Conservation (phyloP, 2,329 filamentous ascomycete species). For the Leptographium flavum region DNA sequence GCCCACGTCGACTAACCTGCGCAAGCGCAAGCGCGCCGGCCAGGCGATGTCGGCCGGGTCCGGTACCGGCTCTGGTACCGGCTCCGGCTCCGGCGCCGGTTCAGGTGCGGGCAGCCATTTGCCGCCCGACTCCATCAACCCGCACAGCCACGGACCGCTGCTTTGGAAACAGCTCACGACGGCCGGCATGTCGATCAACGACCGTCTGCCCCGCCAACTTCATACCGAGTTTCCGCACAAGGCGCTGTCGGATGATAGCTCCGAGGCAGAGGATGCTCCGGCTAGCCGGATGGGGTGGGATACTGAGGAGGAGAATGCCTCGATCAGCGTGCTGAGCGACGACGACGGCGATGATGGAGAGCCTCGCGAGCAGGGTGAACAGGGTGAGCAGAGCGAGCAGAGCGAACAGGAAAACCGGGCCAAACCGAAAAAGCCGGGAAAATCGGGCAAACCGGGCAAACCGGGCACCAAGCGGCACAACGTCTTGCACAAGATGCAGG, state of each 20-base stretch:
- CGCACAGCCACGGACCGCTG: conserved; percentile 37
- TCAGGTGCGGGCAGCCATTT: conserved; percentile 11
- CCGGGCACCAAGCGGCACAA: conserved; percentile 23
- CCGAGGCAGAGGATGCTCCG: too few species aligned
- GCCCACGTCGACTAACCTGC: conserved; percentile 11
- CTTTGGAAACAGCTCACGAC: conserved; percentile 37
- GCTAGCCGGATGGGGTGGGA: background rate
- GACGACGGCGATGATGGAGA: conserved; percentile 11
- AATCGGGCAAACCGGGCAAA: background rate
- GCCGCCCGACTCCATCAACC: conserved; percentile 31
- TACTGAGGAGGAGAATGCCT: conserved; percentile 6
- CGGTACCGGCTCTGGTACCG: conserved; percentile 6
- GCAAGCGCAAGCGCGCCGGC: conserved; percentile 20
- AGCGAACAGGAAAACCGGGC: background rate
- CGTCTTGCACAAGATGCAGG: conserved; percentile 13
- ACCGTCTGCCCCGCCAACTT: conserved; percentile 24
- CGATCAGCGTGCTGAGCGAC: conserved; percentile 4
- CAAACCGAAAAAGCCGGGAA: background rate
- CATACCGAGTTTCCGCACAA: conserved; percentile 38
- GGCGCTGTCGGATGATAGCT: conserved; percentile 15
- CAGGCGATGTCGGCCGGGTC: background rate
- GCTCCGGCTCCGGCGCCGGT: too few species aligned
- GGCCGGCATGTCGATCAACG: conserved; percentile 35
- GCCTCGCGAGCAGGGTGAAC: background rate
- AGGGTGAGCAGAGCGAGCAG: background rate